Evolutionary conservation across 768 basidiomycete species (phyloP), one percentile per base, ranked within the genome.

Genomic region (Lentinula raphanica): DNA sequence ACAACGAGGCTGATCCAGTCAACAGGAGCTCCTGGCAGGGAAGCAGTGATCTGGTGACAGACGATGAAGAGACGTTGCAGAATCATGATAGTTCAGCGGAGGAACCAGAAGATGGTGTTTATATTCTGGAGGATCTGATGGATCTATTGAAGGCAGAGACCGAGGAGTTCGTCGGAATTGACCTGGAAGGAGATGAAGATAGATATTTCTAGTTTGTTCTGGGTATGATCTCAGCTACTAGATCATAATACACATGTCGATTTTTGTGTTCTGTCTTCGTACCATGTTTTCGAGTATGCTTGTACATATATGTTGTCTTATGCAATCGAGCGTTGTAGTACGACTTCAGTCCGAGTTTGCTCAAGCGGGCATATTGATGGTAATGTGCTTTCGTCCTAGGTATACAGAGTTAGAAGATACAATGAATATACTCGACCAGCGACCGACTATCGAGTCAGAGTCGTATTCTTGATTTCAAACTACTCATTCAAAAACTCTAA

Each of bases 401-500:
- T 15, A 40, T 40, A 17, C 2, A n/a, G 8, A 44, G 42, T 11
- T 44, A 44, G 4, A 8, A 44, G 9, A 8, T 44, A 44, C 42
- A 44, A 39, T 23, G n/a, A 19, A 44, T 44, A 21, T 44, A 44
- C 42, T 19, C 17, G 19, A 7, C 5, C 42, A 44, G 19, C 19
- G 9, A 5, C 21, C 7, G 7, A 9, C 19, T 19, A 12, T 15
- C n/a, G 3, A 46, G 25, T 12, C 13, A 12, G n/a, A n/a, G n/a
- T n/a, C n/a, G n/a, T n/a, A 28, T 46, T 21, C n/a, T 23, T 11
- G 48, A 50, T 12, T 19, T 17, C 19, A 17, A 35, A 9, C 49
- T 3, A 19, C n/a, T 53, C 51, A 53, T 40, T 53, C 35, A 29
- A 49, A 58, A 19, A 58, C 21, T 28, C 49, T 46, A 17, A 58